Evolutionary conservation across 2,329 filamentous ascomycete species (phyloP).

Genomic region (Nannizzia gypsea): DNA sequence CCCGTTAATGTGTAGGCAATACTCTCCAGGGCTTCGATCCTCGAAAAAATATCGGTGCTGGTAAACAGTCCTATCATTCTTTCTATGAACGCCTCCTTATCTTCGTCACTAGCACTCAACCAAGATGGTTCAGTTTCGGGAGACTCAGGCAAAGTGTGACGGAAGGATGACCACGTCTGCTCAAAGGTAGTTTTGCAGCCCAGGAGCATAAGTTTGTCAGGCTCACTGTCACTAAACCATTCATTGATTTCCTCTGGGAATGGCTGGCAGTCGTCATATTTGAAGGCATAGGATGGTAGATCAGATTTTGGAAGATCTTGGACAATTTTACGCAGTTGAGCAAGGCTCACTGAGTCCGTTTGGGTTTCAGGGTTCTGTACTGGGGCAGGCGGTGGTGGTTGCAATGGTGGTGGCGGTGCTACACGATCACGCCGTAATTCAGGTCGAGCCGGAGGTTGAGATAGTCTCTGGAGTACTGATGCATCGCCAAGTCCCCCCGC

Average conservation of each 20-base stretch:
- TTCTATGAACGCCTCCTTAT: constrained; percentile 31
- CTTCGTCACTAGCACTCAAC: constrained; percentile 51
- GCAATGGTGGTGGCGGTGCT: constrained; percentile 29
- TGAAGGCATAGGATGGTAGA: constrained; percentile 71
- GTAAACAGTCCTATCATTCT: constrained; percentile 28
- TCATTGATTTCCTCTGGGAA: constrained; percentile 88
- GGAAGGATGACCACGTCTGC: constrained; percentile 55
- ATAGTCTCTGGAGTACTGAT: constrained; percentile 14
- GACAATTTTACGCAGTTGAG: constrained; percentile 61
- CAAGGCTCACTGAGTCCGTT: constrained; percentile 60
- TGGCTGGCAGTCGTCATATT: constrained; percentile 58
- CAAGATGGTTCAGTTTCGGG: constrained; percentile 44
- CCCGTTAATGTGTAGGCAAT: constrained; percentile 50
- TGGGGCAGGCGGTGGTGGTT: constrained; percentile 37
- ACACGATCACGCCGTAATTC: constrained; percentile 27
- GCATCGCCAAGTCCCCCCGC: constrained; percentile 11
- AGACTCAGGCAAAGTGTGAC: constrained; percentile 22
- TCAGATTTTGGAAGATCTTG: constrained; percentile 60
- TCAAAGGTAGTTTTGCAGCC: constrained; percentile 67
- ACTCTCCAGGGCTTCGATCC: constrained; percentile 37
- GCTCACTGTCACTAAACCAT: constrained; percentile 89
- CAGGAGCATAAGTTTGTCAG: constrained; percentile 69
- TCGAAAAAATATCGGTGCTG: constrained; percentile 28
- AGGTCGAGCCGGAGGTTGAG: constrained; percentile 21
- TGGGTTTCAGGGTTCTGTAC: constrained; percentile 26